Evolutionary conservation across 1,139 yeast species (phyloP), one percentile per base, ranked within the genome.

Genomic region (Geotrichum carabidarum): DNA sequence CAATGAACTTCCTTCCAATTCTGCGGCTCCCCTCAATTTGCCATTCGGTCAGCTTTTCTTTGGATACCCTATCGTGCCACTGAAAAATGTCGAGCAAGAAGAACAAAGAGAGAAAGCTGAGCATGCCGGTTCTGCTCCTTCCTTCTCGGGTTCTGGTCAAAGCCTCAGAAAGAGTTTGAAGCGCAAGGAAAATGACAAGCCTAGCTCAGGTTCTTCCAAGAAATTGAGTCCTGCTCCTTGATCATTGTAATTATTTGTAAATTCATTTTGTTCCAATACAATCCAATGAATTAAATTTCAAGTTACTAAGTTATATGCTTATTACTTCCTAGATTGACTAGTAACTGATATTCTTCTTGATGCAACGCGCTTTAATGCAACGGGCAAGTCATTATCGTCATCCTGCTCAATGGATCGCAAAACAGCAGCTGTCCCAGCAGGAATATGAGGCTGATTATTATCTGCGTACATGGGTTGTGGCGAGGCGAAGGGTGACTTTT

Each of bases 1-100:
- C 56, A 80, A 78, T 60, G 74, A 77, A 7, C 70, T 75, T 54
- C 65, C 64, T n/a, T 57, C 63, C 55, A 85, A 83, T 0, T 81
- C 84, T 3, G 86, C 95, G 1, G 86, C 82, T 1, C 86, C 94
- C 12, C 73, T 93, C 54, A 72, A 76, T 14, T 73, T 93, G 46
- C 95, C 96, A 0, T 84, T 78, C 41, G 96, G 95, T 34, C 94
- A 89, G 67, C 75, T 93, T 17, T 93, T 93, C 68, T 91, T 94
- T 69, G 99, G 99, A 0, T 93, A 84, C 68, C 97, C 98, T 0
- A 81, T 87, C 4, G 79, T 82, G 3, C 83, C 90, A n/a, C 85
- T 90, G 8, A 78, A 77, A 17, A 78, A 76, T 12, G 80, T 75
- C 46, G 77, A 72, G 32, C 71, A 68, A 0, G 73, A 66, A 7